These are phyloP conservation scores for Carex sylvatica DNA, from an alignment of 202 grass and related monocot genomes.

Conservation along the genomic window DNA sequence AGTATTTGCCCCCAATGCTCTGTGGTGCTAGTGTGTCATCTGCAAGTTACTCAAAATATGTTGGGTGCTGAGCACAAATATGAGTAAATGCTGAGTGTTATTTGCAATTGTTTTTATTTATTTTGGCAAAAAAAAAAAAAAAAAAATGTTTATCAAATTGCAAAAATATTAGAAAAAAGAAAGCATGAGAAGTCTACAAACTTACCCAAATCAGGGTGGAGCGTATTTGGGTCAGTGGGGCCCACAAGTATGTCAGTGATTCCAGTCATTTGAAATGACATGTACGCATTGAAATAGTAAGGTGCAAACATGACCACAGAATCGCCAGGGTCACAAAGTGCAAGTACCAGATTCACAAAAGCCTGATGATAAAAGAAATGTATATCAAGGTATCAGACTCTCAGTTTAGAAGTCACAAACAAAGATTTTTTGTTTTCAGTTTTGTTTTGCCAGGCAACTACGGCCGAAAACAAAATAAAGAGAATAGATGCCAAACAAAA, in stretches of 20 bases:
- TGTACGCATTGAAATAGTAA: slow-evolving; percentile 96
- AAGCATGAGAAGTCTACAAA: background rate
- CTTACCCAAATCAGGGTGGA: slow-evolving; percentile 81
- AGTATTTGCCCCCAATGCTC: background rate
- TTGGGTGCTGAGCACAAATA: background rate
- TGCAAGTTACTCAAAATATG: slow-evolving; percentile 3
- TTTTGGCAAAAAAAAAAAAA: background rate
- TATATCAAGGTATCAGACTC: slow-evolving; percentile 26
- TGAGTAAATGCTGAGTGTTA: background rate
- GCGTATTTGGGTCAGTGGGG: slow-evolving; percentile 53
- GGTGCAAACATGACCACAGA: slow-evolving; percentile 96
- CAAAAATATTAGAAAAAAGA: background rate
- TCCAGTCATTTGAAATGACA: slow-evolving; percentile 99
- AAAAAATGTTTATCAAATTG: background rate
- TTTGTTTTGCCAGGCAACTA: background rate
- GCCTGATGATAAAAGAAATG: slow-evolving; percentile 46
- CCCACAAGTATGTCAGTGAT: slow-evolving; percentile 87
- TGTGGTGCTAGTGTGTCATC: background rate
- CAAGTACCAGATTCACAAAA: slow-evolving; percentile 93
- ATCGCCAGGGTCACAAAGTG: slow-evolving; percentile 90
- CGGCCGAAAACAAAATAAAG: background rate
- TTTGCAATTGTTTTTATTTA: background rate
- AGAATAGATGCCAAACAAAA: background rate
- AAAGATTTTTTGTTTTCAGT: background rate
- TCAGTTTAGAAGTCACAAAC: slow-evolving; percentile 14